Evolutionary conservation across 352 stramenopile genomes (phyloP).

Genomic region (Phytophthora pinifolia): DNA sequence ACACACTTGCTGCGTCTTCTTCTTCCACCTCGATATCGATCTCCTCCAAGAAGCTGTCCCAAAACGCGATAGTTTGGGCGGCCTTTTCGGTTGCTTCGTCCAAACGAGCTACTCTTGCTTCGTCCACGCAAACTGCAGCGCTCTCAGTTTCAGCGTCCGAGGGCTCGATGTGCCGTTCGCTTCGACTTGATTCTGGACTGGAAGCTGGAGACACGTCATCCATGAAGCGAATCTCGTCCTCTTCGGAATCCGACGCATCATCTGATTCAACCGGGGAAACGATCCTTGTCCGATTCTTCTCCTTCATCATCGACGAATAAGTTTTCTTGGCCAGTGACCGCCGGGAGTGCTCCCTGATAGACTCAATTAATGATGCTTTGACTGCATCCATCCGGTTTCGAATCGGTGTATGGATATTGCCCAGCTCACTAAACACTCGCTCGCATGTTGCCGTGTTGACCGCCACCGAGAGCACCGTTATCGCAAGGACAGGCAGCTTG

Average conservation of each 20-base stretch:
- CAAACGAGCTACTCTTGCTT: no score
- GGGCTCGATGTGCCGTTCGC: no score
- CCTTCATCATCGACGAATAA: not conserved
- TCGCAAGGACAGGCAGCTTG: slow-evolving; percentile 1
- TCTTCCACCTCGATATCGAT: not conserved
- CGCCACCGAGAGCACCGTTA: slow-evolving; percentile 1
- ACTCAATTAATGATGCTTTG: not conserved
- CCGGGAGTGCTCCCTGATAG: not conserved
- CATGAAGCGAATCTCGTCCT: not conserved
- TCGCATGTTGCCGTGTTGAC: slow-evolving; percentile 11
- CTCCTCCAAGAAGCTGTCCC: not conserved
- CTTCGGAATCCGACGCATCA: not conserved
- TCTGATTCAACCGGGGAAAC: not conserved
- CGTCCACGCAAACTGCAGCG: no score
- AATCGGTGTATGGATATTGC: not conserved
- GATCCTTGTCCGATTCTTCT: not conserved
- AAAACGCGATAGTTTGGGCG: not conserved
- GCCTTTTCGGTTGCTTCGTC: not conserved
- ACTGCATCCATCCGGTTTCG: not conserved
- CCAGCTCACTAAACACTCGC: slow-evolving; percentile 2
- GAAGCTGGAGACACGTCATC: not conserved
- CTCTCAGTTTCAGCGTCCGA: no score
- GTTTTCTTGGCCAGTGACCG: not conserved
- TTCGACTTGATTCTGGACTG: no score
- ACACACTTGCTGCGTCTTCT: not conserved